Percentiles rank a stretch among this genome's conserved stretches.
Conservation (phyloP, 2,329 filamentous ascomycete species). For the Neoascochyta sp. region DNA sequence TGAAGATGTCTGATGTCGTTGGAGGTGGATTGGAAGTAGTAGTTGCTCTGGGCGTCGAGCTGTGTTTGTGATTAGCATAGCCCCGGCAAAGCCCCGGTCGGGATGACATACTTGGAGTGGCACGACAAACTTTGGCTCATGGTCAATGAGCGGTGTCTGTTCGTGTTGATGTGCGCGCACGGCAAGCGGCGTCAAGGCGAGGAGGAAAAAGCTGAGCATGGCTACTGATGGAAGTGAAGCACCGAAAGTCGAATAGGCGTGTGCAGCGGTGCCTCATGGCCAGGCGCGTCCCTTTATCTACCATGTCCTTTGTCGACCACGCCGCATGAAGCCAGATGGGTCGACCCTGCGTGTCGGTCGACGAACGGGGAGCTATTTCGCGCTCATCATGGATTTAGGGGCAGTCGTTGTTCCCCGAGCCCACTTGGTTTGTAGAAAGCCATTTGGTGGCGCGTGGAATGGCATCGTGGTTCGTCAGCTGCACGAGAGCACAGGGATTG, state of each 20-base stretch:
- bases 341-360: too few species aligned
- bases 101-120: too few species aligned
- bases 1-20: not conserved
- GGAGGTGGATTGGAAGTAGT: conserved; percentile 1
- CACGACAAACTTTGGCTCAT: not conserved
- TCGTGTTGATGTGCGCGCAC: conserved; percentile 4
- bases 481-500: too few species aligned
- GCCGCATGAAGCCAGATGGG: too few species aligned
- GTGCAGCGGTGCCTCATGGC: too few species aligned
- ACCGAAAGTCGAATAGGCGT: too few species aligned
- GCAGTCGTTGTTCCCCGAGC: conserved; percentile 8
- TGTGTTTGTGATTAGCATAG: not conserved
- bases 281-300: conserved; percentile 6
- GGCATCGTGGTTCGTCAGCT: conserved; percentile 6
- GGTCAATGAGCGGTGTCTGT: conserved; percentile 5
- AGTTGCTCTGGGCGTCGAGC: conserved; percentile 1
- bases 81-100: too few species aligned
- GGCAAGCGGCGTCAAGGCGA: conserved; percentile 1
- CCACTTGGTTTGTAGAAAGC: not conserved
- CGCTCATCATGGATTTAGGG: too few species aligned
- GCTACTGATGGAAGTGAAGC: too few species aligned
- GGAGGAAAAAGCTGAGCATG: conserved; percentile 2
- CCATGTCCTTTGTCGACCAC: too few species aligned
- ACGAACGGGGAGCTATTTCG: too few species aligned
- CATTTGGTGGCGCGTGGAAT: conserved; percentile 6